Evolutionary conservation across 306 rosid species (phyloP), one percentile per base, ranked within the genome.

Genomic region (Vicia villosa): DNA sequence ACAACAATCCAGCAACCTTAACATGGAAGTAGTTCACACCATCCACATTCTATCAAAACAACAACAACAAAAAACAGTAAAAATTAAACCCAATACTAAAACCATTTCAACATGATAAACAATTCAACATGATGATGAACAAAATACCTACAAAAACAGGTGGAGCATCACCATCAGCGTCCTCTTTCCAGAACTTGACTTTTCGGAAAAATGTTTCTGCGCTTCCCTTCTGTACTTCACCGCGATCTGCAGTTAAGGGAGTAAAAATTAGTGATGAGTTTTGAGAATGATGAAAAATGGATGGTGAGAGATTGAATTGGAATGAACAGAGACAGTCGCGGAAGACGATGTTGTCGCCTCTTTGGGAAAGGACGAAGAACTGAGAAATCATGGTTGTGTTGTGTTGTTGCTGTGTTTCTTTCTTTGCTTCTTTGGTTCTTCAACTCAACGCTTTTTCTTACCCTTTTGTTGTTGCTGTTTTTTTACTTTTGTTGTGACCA

Each of bases 1-100:
- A 91, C 2, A 90, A 74, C 75, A 90, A 81, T 38, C 98, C 96
- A 45, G 93, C 94, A 70, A 88, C 98, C 79, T 90, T 90, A 67
- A 94, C 91, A 19, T 94, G 97, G 79, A 94, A 94, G 76, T 88
- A 94, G 74, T 90, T 88, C 63, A 94, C 96, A 58, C 97, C 98
- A 79, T 90, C 99, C 74, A 79, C 86, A 77, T 87, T 88, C 99
- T 92, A 73, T 63, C 19, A 28, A 22, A 77, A 62, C 3, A n/a
- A n/a, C n/a, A n/a, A n/a, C n/a, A n/a, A n/a, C 16, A 66, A 2
- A 42, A 52, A 50, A 3, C 9, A 20, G 4, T 21, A 16, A 52
- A 68, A 19, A 38, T 10, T 5, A 8, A 24, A 36, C 1, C 45
- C 26, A 77, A 73, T 42, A 46, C 16, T 34, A 34, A 7, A 34